Conservation (phyloP, 1,284 basidiomycete species). For the Irpex rosettiformis region DNA sequence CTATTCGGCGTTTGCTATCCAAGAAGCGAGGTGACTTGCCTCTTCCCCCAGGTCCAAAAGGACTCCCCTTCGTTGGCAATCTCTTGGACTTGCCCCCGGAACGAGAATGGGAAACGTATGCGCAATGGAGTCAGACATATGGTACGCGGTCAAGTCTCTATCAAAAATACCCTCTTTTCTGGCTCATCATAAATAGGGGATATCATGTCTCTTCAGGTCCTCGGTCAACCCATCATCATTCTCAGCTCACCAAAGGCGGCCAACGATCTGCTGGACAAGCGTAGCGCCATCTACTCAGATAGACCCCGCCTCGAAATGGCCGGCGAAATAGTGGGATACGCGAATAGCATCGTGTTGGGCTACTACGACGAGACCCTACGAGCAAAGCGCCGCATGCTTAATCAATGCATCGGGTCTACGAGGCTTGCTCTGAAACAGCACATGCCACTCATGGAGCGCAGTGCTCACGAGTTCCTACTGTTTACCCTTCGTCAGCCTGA, state of each 20-base stretch:
- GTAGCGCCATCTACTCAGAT: slow-evolving; percentile 9
- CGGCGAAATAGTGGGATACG: slow-evolving; percentile 11
- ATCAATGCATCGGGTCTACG: slow-evolving; percentile 7
- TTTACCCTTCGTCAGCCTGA: neutral
- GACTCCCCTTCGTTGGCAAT: slow-evolving; percentile 14
- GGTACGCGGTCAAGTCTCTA: slow-evolving; percentile 3
- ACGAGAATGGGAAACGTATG: slow-evolving; percentile 11
- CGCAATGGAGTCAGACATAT: slow-evolving; percentile 3
- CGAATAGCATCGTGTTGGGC: neutral
- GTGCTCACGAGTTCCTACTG: slow-evolving; percentile 4
- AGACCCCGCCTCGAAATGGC: slow-evolving; percentile 8
- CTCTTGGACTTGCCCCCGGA: slow-evolving; percentile 12
- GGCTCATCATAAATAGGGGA: slow-evolving; percentile 2
- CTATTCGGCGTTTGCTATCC: neutral
- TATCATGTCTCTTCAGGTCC: slow-evolving; percentile 6
- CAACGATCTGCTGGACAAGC: slow-evolving; percentile 10
- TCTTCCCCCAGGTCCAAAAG: slow-evolving; percentile 13
- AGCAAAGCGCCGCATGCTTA: slow-evolving; percentile 10
- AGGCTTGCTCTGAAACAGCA: slow-evolving; percentile 6
- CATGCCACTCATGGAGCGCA: slow-evolving; percentile 23
- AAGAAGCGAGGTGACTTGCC: neutral
- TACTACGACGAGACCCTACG: slow-evolving; percentile 8
- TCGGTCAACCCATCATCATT: slow-evolving; percentile 11
- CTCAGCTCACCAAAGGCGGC: slow-evolving; percentile 7
- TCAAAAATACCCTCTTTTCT: neutral